Base-by-base conservation (phyloP, 495 filamentous ascomycete genomes). In the Daldinia loculata region DNA sequence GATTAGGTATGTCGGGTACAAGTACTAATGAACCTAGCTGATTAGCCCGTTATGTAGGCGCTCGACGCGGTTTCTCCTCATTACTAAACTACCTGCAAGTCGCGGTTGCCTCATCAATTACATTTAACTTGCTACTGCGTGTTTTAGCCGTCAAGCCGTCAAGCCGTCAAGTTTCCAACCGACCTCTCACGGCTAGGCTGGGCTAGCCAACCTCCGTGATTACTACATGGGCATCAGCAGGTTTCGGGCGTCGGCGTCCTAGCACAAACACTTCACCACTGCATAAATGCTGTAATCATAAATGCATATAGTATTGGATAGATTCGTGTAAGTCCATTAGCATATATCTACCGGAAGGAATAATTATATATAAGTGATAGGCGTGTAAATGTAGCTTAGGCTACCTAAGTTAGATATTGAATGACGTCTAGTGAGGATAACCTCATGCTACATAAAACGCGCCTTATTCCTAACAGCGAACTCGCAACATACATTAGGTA, bases 11-110 rank as follows among this genome's bases (percentile, higher is more conserved):
- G 2, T 29, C 5, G 27, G 5, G 27, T 6, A 19, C 8, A 11
- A n/a, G 43, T 48, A 22, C 41, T 22, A 22, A 29, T n/a, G n/a
- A n/a, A 34, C 32, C 32, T 34, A 48, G 43, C 19, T 24, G 43
- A 48, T 48, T 68, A 41, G 66, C 14, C 15, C 24, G 27, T n/a
- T n/a, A n/a, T 27, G 27, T 34, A 56, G 53, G 53, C 30, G 30
- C 34, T 45, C 62, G 52, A 66, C 68, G 68, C 68, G 68, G 24
- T 71, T 71, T 71, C 62, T 70, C 62, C 51, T 70, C 51, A 61
- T 56, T 61, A 70, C 56, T 61, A 70, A 66, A 17, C 30, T 39
- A 51, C 26, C 53, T 52, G 53, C 6, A 65, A 50, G 62, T 55
- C 62, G 56, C 67, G 56, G 65, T 63, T 63, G 67, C 56, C 55